Percentiles rank a stretch among this genome's conserved stretches.
Conservation (phyloP, 148 eudicot genomes). For the Fallopia convolvulus region DNA sequence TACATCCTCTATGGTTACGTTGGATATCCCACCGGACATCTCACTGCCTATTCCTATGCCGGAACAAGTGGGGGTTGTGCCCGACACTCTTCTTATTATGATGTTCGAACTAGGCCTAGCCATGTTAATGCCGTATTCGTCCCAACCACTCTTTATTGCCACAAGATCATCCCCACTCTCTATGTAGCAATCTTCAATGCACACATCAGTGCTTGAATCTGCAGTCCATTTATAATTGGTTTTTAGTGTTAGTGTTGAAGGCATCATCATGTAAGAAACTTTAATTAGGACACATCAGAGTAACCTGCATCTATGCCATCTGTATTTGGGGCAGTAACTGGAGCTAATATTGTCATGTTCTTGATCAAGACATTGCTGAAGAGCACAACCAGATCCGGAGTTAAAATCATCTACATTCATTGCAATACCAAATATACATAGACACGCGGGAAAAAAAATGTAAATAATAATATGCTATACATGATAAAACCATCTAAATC, state of each 20-base stretch:
- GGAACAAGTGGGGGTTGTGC: slow-evolving; percentile 92
- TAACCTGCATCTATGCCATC: slow-evolving; percentile 98
- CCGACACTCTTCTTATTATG: slow-evolving; percentile 65
- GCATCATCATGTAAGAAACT: not conserved
- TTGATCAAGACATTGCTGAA: slow-evolving; percentile 76
- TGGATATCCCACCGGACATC: slow-evolving; percentile 85
- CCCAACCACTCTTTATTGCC: slow-evolving; percentile 96
- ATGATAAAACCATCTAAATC: not conserved
- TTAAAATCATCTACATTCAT: not conserved
- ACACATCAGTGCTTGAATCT: slow-evolving; percentile 85
- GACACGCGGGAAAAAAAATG: too few relatives aligned
- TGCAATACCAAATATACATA: not conserved
- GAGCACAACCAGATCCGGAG: not conserved
- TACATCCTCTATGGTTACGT: slow-evolving; percentile 51
- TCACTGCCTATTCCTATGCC: slow-evolving; percentile 96
- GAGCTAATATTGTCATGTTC: slow-evolving; percentile 92
- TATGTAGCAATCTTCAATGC: slow-evolving; percentile 95
- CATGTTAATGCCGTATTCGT: slow-evolving; percentile 71
- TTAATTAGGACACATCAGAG: not conserved
- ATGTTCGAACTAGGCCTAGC: slow-evolving; percentile 83
- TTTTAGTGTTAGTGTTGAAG: too few relatives aligned
- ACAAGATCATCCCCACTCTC: slow-evolving; percentile 99
- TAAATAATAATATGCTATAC: not conserved
- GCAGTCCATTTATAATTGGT: slow-evolving; percentile 5
- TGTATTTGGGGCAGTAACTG: slow-evolving; percentile 90